Conservation (phyloP, 2,329 filamentous ascomycete genomes). For the Alternaria incomplexa region DNA sequence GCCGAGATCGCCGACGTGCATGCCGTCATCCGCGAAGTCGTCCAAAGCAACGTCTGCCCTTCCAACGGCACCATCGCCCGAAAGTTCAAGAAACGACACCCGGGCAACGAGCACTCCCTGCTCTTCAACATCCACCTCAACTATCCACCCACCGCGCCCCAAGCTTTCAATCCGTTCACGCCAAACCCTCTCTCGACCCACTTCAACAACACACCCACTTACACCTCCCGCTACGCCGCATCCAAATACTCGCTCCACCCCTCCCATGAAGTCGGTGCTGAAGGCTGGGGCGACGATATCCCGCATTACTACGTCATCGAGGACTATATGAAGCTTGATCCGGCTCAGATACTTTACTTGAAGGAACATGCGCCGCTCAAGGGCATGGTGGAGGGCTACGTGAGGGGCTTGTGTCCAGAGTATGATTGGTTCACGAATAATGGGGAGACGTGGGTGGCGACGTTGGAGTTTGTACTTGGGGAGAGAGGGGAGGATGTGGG, state of each 20-base stretch:
- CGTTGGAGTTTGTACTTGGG: conserved; percentile 61
- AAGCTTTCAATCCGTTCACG: conserved; percentile 42
- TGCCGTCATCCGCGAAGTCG: conserved; percentile 60
- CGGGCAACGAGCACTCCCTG: conserved; percentile 56
- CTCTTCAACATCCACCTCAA: conserved; percentile 62
- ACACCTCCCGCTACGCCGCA: conserved; percentile 49
- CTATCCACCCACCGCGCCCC: conserved; percentile 48
- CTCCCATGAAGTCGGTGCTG: conserved; percentile 60
- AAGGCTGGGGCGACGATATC: conserved; percentile 70
- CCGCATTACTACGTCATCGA: conserved; percentile 69
- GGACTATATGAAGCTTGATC: conserved; percentile 69
- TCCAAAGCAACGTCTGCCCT: conserved; percentile 65
- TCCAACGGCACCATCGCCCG: conserved; percentile 66
- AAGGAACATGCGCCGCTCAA: conserved; percentile 63
- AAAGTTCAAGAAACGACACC: conserved; percentile 64
- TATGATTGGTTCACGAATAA: conserved; percentile 67
- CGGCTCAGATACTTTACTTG: conserved; percentile 64
- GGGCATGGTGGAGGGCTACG: conserved; percentile 62
- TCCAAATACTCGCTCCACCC: conserved; percentile 57
- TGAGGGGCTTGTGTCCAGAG: conserved; percentile 53
- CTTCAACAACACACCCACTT: conserved; percentile 44
- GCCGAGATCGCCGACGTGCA: conserved; percentile 67
- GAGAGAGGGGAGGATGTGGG: conserved; percentile 61
- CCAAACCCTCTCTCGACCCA: conserved; percentile 40
- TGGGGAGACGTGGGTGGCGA: conserved; percentile 67